Base-by-base conservation (phyloP, 352 stramenopile species). In the Phytophthora quininea region DNA sequence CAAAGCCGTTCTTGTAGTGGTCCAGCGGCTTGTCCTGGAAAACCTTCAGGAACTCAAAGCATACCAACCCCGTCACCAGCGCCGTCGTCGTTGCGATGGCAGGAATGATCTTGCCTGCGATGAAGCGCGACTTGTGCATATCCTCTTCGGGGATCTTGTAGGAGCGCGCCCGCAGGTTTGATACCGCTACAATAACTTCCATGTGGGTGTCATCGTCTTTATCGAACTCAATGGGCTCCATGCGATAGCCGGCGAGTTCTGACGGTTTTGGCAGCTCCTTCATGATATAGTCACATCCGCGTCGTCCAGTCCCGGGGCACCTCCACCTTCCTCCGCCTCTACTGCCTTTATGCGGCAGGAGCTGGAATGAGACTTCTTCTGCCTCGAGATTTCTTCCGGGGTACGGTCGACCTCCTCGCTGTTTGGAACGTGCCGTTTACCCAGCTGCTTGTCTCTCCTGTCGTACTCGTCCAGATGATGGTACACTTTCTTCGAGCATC, bases 81-180 rank as follows among this genome's bases (percentile, higher is more conserved):
- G 97, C 97, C 12, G 98, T 99, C 8, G 98, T 99, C 40, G 98
- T 99, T 24, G 98, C 98, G 75, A 99, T 99, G 14, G 98, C 98
- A 10, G 98, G 98, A 64, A 99, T 99, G 73, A 99, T 99, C 73
- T 99, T 99, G 53, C 98, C 98, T n/a, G 98, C 98, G 81, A 99
- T 99, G 33, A 98, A 97, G 53, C 98, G 96, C 32, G 96, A 99
- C 55, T 98, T 95, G 80, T 99, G 97, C 74, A 98, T 97, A 69
- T 99, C 97, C 47, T 88, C 96, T 56, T 99, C 98, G 14, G 91
- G 92, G 59, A 99, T 99, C 47, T 92, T 95, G 84, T 99, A 99
- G 72, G 98, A 99, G 24, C 97, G 89, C 5, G 97, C 97, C 14
- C 98, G 95, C 37, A 99, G 72, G 75, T 99, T 99, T 14, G 94